phyloP scores from a whole-genome alignment of 2,329 filamentous ascomycete species.

The Claviceps sorghi region DNA sequence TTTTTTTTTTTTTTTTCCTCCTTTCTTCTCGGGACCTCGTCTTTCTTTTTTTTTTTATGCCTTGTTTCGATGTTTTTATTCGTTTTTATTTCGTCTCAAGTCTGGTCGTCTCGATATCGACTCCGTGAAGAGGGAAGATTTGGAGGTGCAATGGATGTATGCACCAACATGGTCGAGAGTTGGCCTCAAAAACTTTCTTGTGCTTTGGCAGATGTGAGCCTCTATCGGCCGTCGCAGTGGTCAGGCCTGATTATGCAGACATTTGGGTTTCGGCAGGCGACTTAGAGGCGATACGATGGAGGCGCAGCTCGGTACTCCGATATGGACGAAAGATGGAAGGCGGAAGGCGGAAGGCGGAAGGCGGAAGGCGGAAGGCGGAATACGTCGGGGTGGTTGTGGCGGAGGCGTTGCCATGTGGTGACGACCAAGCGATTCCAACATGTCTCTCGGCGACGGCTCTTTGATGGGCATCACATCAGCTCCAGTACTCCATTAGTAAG shows the following conservation, averaged over 20 bases:
- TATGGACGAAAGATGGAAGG: neutral
- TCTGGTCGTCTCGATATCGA: slow-evolving; percentile 16
- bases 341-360: too few relatives aligned
- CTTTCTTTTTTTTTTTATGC: slow-evolving; percentile 8
- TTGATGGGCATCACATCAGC: too few relatives aligned
- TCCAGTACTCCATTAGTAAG: neutral
- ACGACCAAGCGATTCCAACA: neutral
- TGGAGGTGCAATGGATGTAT: slow-evolving; percentile 20
- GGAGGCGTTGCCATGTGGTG: neutral
- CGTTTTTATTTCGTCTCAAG: neutral
- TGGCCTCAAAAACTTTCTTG: slow-evolving; percentile 16
- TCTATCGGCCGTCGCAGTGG: slow-evolving; percentile 7
- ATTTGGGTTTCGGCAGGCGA: neutral
- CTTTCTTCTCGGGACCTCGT: neutral
- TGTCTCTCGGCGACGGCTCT: neutral
- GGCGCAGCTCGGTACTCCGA: neutral
- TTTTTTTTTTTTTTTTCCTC: neutral
- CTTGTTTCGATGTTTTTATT: neutral
- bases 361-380: too few relatives aligned
- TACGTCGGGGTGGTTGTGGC: neutral
- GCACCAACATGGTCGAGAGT: slow-evolving; percentile 28
- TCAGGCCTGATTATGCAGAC: slow-evolving; percentile 1
- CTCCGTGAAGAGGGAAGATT: slow-evolving; percentile 22
- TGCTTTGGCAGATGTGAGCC: neutral
- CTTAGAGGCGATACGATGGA: neutral